Conservation (phyloP, 441 rosid species). For the Croton setiger region DNA sequence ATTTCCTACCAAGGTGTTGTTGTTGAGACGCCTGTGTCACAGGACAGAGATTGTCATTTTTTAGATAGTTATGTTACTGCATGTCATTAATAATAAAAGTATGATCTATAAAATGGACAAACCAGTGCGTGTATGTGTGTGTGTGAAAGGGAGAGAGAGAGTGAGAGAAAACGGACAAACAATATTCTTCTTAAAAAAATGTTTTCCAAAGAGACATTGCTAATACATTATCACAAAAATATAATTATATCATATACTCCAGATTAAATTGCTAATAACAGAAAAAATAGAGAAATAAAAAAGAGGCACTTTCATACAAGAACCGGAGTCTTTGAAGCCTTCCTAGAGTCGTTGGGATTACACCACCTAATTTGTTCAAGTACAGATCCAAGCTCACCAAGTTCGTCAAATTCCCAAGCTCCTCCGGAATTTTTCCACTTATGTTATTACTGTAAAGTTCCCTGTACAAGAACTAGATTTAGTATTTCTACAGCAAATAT, state of each 20-base stretch:
- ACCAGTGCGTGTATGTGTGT: too few species aligned
- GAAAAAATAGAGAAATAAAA: background rate
- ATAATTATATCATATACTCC: background rate
- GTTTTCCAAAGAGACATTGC: too few species aligned
- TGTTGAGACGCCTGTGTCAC: slow-evolving; percentile 77
- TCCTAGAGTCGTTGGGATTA: slow-evolving; percentile 65
- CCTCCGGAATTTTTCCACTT: slow-evolving; percentile 89
- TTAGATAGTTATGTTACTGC: background rate
- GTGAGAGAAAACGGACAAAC: too few species aligned
- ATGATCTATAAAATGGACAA: too few species aligned
- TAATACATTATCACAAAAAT: too few species aligned
- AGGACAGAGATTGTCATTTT: slow-evolving; percentile 23
- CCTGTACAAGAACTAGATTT: slow-evolving; percentile 38
- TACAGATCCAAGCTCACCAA: slow-evolving; percentile 99
- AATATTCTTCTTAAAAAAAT: too few species aligned
- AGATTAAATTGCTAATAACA: slow-evolving; percentile 1
- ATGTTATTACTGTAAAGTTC: slow-evolving; percentile 90
- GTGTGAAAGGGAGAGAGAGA: too few species aligned
- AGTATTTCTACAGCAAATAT: background rate
- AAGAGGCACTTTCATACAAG: slow-evolving; percentile 50
- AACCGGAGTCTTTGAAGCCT: slow-evolving; percentile 65
- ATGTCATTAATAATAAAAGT: background rate
- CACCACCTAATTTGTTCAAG: slow-evolving; percentile 65
- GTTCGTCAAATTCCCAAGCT: slow-evolving; percentile 85
- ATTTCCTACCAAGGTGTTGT: slow-evolving; percentile 59